These are phyloP conservation scores for Emericellopsis terricola DNA, from an alignment of 495 filamentous ascomycete species.

Conservation along the genomic window DNA sequence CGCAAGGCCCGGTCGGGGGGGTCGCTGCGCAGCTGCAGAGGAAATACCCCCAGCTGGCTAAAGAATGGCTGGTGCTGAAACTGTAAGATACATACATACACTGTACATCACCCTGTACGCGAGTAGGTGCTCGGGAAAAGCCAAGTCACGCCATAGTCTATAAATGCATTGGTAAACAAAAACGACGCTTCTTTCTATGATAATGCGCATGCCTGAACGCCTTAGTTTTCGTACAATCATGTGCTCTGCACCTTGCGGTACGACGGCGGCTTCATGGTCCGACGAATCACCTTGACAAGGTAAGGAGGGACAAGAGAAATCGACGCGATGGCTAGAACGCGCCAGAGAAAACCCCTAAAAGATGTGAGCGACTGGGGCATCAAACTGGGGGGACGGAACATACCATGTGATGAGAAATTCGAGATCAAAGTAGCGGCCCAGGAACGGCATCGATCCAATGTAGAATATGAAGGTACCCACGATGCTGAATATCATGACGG, in stretches of 20 bases:
- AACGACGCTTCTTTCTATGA: background rate
- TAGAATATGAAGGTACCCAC: slow-evolving; percentile 67
- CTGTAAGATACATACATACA: slow-evolving; percentile 23
- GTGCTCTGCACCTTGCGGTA: slow-evolving; percentile 84
- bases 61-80: slow-evolving; percentile 32
- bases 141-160: background rate
- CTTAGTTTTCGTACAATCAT: slow-evolving; percentile 4
- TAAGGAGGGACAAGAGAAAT: slow-evolving; percentile 77
- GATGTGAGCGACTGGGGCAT: too few species aligned
- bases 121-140: too few species aligned
- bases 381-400: too few species aligned
- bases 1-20: slow-evolving; percentile 39
- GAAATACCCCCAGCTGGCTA: slow-evolving; percentile 6
- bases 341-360: slow-evolving; percentile 67
- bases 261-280: slow-evolving; percentile 78
- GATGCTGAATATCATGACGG: slow-evolving; percentile 72
- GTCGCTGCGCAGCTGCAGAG: slow-evolving; percentile 16
- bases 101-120: background rate
- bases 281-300: slow-evolving; percentile 61
- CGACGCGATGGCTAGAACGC: slow-evolving; percentile 58
- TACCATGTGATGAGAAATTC: slow-evolving; percentile 51
- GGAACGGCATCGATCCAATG: slow-evolving; percentile 66
- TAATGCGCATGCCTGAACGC: too few species aligned
- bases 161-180: background rate
- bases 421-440: slow-evolving; percentile 83